Conservation (phyloP, 2,329 filamentous ascomycete genomes). For the Aureobasidium sp. region DNA sequence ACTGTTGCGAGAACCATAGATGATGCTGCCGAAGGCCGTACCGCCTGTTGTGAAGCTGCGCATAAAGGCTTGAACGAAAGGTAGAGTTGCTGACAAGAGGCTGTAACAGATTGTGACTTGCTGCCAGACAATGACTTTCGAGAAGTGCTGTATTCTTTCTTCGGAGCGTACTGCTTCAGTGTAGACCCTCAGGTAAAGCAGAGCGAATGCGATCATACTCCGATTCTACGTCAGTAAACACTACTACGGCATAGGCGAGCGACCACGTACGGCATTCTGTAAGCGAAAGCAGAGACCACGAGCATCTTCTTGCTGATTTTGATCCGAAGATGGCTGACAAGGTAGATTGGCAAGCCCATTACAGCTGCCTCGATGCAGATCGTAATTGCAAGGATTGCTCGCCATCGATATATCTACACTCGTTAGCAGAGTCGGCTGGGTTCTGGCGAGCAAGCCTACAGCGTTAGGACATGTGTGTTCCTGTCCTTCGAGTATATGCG, state of each 20-base stretch:
- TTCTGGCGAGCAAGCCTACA: background rate
- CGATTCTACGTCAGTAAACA: background rate
- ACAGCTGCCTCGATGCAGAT: slow-evolving; percentile 23
- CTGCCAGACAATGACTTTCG: slow-evolving; percentile 23
- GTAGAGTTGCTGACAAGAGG: slow-evolving; percentile 31
- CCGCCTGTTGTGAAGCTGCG: slow-evolving; percentile 26
- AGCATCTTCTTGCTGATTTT: slow-evolving; percentile 22
- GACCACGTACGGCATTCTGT: slow-evolving; percentile 20
- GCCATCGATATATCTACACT: slow-evolving; percentile 20
- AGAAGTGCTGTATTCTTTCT: slow-evolving; percentile 19
- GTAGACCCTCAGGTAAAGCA: slow-evolving; percentile 9
- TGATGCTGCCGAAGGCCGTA: slow-evolving; percentile 12
- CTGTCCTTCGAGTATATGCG: slow-evolving; percentile 18
- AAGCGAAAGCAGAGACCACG: slow-evolving; percentile 24
- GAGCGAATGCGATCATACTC: background rate
- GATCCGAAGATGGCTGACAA: slow-evolving; percentile 25
- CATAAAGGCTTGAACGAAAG: slow-evolving; percentile 30
- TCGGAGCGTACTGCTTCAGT: slow-evolving; percentile 16
- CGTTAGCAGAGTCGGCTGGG: background rate
- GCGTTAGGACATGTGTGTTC: slow-evolving; percentile 8
- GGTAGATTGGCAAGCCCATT: slow-evolving; percentile 19
- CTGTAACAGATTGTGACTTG: slow-evolving; percentile 30
- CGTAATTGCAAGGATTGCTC: slow-evolving; percentile 21
- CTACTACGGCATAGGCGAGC: background rate
- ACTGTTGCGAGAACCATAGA: slow-evolving; percentile 11